Conservation (phyloP, 2,329 filamentous ascomycete species). For the Ophioceras dolichostomum region DNA sequence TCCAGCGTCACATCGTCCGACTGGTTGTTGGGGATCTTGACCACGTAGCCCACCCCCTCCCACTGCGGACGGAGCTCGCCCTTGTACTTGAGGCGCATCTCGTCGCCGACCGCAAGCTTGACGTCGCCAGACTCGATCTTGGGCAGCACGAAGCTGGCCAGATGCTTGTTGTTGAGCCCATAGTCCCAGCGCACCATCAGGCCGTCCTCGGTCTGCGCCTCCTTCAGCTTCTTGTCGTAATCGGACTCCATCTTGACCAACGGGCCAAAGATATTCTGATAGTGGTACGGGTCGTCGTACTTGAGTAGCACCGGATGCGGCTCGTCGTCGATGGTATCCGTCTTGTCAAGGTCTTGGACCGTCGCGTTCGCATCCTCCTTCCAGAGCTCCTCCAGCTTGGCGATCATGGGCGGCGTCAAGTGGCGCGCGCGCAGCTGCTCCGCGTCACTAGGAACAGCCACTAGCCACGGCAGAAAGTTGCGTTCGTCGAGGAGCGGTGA, state of each 20-base stretch:
- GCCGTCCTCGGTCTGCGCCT: conserved; percentile 95
- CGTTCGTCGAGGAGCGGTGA: conserved; percentile 95
- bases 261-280: conserved; percentile 96
- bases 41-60: conserved; percentile 97
- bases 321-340: conserved; percentile 84
- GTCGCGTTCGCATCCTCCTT: conserved; percentile 88
- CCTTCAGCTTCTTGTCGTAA: conserved; percentile 97
- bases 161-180: conserved; percentile 92
- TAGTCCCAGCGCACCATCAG: conserved; percentile 89
- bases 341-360: conserved; percentile 83
- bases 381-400: conserved; percentile 96
- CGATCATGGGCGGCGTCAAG: conserved; percentile 86
- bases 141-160: conserved; percentile 88
- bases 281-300: conserved; percentile 96
- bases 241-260: conserved; percentile 98
- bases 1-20: conserved; percentile 96
- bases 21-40: conserved; percentile 99
- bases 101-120: conserved; percentile 93
- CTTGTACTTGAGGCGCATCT: conserved; percentile 95
- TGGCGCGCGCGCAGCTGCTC: conserved; percentile 94
- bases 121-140: conserved; percentile 97
- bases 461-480: conserved; percentile 89
- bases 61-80: conserved; percentile 84
- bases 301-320: conserved; percentile 83
- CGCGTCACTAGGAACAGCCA: conserved; percentile 76